Percentiles rank a stretch among this genome's conserved stretches.
phyloP scores from a whole-genome alignment of 176 grass and related monocot genomes.

The Zea luxurians region DNA sequence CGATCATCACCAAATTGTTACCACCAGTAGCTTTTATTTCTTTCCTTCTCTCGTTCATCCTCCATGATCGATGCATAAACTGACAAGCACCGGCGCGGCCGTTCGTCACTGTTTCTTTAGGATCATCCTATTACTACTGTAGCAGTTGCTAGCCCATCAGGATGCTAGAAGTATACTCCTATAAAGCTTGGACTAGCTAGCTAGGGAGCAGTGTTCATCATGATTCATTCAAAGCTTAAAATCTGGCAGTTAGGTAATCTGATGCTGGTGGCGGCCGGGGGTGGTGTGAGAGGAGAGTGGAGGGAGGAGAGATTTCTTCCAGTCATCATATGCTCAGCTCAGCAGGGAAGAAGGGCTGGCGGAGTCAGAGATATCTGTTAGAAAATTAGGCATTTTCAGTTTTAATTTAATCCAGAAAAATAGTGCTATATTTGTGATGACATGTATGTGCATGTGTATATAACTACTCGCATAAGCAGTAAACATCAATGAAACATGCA shows the following conservation, averaged over 20 bases:
- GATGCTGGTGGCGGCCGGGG: constrained; percentile 22
- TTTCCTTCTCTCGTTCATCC: background rate
- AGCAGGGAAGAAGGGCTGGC: constrained; percentile 4
- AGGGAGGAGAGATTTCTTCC: constrained; percentile 22
- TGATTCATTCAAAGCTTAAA: constrained; percentile 48
- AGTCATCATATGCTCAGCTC: constrained; percentile 41
- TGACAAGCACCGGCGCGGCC: constrained; percentile 22
- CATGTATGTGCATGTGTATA: too few species aligned
- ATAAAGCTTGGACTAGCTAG: constrained; percentile 35
- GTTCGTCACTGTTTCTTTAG: constrained; percentile 34
- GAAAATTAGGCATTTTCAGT: too few species aligned
- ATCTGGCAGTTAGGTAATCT: constrained; percentile 42
- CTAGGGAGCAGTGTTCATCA: constrained; percentile 29
- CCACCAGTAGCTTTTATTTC: background rate
- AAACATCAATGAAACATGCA: too few species aligned
- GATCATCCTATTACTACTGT: constrained; percentile 14
- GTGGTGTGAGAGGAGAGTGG: background rate
- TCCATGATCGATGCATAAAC: constrained; percentile 53
- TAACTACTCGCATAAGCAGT: too few species aligned
- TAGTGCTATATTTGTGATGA: too few species aligned
- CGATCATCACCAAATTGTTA: constrained; percentile 38
- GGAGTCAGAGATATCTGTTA: too few species aligned
- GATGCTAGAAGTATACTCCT: background rate
- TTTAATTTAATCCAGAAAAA: too few species aligned
- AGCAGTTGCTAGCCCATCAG: constrained; percentile 13